Evolutionary conservation across 257 asterid genomes (phyloP), one percentile per base, ranked within the genome.

Genomic region (Gardenia jasminoides): DNA sequence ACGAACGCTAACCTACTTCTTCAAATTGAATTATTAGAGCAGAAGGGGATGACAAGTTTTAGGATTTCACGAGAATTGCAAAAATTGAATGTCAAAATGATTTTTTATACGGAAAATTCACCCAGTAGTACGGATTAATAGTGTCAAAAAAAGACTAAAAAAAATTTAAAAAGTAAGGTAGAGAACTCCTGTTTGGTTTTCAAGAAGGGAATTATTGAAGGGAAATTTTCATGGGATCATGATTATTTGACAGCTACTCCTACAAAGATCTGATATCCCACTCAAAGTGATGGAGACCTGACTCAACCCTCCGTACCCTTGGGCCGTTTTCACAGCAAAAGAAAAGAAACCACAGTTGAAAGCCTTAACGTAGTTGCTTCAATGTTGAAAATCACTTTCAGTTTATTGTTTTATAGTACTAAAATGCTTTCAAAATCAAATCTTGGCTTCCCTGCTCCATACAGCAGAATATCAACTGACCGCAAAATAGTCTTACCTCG

Each of bases 401-500:
- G 20, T 72, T 47, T 54, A 74, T 36, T 46, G 36, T 9, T 75
- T 75, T 69, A 20, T 9, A n/a, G 5, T 71, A 11, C 10, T 7
- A 17, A 12, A 7, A 65, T 47, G 72, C 24, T 65, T 65, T 24
- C 7, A 22, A 36, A 24, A 4, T 9, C 46, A 75, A 24, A 62
- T 15, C 2, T 62, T 75, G 54, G 79, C 76, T 81, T 83, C 78
- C 76, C 65, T 72, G 70, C 65, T 46, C 39, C 30, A 59, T 0
- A 8, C 5, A 16, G 19, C 28, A 59, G 4, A 76, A 31, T 15
- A 62, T 59, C 24, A 24, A 76, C 47, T 75, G 56, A 56, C 1
- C 41, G 41, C 17, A 16, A 28, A 12, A 78, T 59, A 52, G n/a
- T 70, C 74, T 79, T 87, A 95, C 99, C 98, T 95, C 99, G 81